Evolutionary conservation across 208 protist species (phyloP), one percentile per base, ranked within the genome.

Genomic region (Wallacemonas sp.): DNA sequence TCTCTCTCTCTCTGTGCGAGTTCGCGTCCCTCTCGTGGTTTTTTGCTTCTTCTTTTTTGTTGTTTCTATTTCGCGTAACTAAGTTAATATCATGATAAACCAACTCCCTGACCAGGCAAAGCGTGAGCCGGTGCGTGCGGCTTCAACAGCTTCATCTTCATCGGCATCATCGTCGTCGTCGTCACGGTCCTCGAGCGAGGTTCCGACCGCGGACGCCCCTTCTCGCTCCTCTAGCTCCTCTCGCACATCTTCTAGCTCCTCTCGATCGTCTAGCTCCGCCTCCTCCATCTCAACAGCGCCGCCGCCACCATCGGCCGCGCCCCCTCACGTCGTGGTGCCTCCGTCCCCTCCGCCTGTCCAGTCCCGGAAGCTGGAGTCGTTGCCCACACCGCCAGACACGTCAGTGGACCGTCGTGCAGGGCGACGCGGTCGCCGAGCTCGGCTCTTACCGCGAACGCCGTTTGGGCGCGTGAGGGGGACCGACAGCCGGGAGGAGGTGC

Each of bases 91-190:
- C n/a, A 12, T 12, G 38, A 65, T 52, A 54, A 76, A 71, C 57
- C 70, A 76, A 31, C 72, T 61, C 1, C 39, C 71, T 25, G 59
- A 64, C 38, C 63, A 62, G 10, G 28, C 52, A 28, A 18, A 29
- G 8, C 25, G 33, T 12, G 65, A 22, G 5, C 12, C 41, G 0
- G 39, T 48, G 49, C 54, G 26, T 16, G 41, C 70, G 3, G 55
- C 48, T 11, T 55, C 48, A 25, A 8, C 48, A 25, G 7, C 48
- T 10, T 26, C 48, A 14, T 33, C 52, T 2, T 41, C 52, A 23
- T 36, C 52, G 12, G 8, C 26, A 44, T 59, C 52, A 33, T 44
- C 52, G 31, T 42, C 52, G 18, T 33, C 32, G 26, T 31, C 31
- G 10, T 22, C 32, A 18, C 10, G 52, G 10, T 59, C 52, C 5